Evolutionary conservation across 768 basidiomycete species (phyloP).

Genomic region (Suillus spraguei): DNA sequence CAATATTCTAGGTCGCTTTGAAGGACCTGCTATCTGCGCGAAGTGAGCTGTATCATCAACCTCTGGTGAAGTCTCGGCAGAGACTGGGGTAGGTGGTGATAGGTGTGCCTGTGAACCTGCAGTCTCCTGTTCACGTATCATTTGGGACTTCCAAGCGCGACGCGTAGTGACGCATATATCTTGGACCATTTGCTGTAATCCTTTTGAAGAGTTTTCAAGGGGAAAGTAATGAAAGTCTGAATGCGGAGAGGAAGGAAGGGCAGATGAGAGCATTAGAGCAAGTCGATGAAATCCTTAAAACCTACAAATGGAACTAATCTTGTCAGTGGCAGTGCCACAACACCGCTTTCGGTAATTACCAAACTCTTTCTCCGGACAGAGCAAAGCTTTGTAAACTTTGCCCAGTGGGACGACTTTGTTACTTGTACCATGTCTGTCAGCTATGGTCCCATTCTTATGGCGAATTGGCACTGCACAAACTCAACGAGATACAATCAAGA

Average conservation of each 20-base stretch:
- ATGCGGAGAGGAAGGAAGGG: conserved; percentile 1
- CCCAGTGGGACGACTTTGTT: neutral
- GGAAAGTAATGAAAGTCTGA: conserved; percentile 2
- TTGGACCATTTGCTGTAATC: conserved; percentile 10
- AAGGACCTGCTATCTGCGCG: conserved; percentile 11
- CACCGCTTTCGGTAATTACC: conserved; percentile 4
- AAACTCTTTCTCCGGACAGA: neutral
- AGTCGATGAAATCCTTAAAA: conserved; percentile 10
- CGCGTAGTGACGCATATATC: conserved; percentile 33
- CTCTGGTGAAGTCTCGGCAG: conserved; percentile 22
- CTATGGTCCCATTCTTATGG: neutral
- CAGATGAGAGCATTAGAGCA: conserved; percentile 8
- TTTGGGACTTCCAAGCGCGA: conserved; percentile 30
- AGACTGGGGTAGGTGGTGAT: conserved; percentile 12
- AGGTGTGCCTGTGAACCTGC: neutral
- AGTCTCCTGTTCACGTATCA: conserved; percentile 18
- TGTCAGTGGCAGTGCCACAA: conserved; percentile 2
- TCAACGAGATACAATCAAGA: neutral
- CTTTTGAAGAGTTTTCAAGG: neutral
- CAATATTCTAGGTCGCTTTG: conserved; percentile 5
- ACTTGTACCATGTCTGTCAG: neutral
- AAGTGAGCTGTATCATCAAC: conserved; percentile 26
- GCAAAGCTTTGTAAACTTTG: neutral
- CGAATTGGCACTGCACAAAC: neutral
- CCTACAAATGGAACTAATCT: conserved; percentile 5